phyloP scores from a whole-genome alignment of 116 monocot species.

The Phalaenopsis hybrid region DNA sequence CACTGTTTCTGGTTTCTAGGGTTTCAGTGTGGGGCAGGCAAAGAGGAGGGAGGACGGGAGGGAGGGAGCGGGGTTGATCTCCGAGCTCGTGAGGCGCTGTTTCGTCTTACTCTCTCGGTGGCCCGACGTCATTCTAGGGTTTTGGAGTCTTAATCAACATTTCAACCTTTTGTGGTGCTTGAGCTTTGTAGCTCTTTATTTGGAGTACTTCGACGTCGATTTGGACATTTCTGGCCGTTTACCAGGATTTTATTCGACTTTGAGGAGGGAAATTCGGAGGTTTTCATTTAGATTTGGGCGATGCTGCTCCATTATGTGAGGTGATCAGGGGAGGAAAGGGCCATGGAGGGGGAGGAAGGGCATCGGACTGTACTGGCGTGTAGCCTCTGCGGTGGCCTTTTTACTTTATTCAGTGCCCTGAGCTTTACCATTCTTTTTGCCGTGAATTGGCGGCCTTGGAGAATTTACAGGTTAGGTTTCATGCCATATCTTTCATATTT shows the following conservation, averaged over 20 bases:
- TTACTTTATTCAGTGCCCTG: slow-evolving; percentile 59
- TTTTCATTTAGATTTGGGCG: neutral
- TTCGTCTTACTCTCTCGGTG: neutral
- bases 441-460: slow-evolving; percentile 97
- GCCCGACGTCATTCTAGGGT: neutral
- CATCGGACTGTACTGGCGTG: slow-evolving; percentile 55
- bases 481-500: neutral
- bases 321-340: slow-evolving; percentile 18
- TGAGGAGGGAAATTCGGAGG: neutral
- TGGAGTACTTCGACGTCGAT: neutral
- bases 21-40: neutral
- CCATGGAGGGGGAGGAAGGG: slow-evolving; percentile 72
- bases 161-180: neutral
- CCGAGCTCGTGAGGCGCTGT: neutral
- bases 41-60: neutral
- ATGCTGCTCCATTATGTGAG: neutral
- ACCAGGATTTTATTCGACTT: neutral
- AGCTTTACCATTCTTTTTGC: slow-evolving; percentile 79
- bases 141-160: neutral
- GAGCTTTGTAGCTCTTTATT: neutral
- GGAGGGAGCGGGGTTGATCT: neutral
- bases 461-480: slow-evolving; percentile 68
- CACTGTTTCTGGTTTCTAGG: slow-evolving; percentile 3
- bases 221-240: neutral
- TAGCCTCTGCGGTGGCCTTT: slow-evolving; percentile 63